Evolutionary conservation across 2,329 filamentous ascomycete genomes (phyloP).

Genomic region (Arthrobotrys sphaeroides): DNA sequence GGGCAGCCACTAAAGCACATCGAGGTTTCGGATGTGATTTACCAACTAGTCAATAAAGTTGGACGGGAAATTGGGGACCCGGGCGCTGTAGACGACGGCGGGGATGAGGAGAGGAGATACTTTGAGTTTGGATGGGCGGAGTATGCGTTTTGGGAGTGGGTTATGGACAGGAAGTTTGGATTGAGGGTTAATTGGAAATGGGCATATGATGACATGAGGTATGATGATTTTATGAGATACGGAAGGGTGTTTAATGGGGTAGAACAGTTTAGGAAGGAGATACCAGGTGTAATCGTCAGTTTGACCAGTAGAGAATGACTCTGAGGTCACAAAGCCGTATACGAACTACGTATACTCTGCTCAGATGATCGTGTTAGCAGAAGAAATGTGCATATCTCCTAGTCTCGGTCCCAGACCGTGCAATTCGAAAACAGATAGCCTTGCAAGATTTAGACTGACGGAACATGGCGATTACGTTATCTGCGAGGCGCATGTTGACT

Average conservation of each 20-base stretch:
- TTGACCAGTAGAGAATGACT: neutral
- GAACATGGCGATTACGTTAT: neutral
- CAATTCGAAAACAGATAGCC: neutral
- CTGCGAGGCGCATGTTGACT: neutral
- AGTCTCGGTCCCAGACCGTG: too few species aligned
- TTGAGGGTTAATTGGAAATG: constrained; percentile 32
- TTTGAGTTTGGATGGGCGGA: constrained; percentile 47
- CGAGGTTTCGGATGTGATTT: constrained; percentile 37
- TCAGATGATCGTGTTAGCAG: too few species aligned
- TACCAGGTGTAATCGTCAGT: constrained; percentile 15
- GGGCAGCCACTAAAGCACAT: constrained; percentile 32
- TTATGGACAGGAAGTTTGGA: constrained; percentile 31
- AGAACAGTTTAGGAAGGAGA: constrained; percentile 18
- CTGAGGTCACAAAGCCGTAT: too few species aligned
- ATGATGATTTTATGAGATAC: constrained; percentile 32
- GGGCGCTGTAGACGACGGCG: constrained; percentile 4
- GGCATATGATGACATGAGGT: constrained; percentile 25
- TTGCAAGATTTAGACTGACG: neutral
- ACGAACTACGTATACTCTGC: too few species aligned
- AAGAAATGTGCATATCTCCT: too few species aligned
- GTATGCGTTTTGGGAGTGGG: constrained; percentile 45
- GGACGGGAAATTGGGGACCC: constrained; percentile 17
- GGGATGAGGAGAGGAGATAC: constrained; percentile 9
- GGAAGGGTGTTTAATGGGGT: constrained; percentile 3
- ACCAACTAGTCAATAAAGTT: constrained; percentile 10